These are phyloP conservation scores for Paramyrothecium sp. DNA, from an alignment of 2,329 filamentous ascomycete species.

Conservation along the genomic window DNA sequence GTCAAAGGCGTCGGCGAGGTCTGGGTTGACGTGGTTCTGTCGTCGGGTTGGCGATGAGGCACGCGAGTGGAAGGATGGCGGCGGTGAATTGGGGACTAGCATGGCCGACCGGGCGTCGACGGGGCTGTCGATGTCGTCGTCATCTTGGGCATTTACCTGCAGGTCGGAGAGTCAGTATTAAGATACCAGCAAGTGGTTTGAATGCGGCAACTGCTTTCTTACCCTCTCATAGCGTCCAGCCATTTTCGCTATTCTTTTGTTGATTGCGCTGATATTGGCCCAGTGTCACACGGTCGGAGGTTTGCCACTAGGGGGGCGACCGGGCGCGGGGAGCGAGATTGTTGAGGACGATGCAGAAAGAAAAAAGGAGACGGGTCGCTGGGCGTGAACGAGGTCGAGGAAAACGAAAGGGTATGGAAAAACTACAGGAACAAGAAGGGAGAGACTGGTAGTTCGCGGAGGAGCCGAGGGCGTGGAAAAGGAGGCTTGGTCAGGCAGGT, in stretches of 20 bases:
- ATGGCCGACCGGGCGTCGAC: conserved; percentile 33
- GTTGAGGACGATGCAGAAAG: not conserved
- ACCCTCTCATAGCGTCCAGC: conserved; percentile 59
- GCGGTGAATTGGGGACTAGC: conserved; percentile 57
- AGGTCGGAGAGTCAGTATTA: not conserved
- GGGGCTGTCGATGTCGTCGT: conserved; percentile 41
- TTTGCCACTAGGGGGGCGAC: not conserved
- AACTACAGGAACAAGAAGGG: not conserved
- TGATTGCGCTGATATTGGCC: conserved; percentile 17
- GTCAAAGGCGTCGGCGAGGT: conserved; percentile 92
- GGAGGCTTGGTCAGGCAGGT: not conserved
- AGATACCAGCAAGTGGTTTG: too few relatives aligned
- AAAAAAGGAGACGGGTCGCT: too few relatives aligned
- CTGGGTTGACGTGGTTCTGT: conserved; percentile 60
- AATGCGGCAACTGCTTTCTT: too few relatives aligned
- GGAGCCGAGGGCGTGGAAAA: not conserved
- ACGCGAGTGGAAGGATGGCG: conserved; percentile 86
- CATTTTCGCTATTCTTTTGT: conserved; percentile 31
- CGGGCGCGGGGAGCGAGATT: not conserved
- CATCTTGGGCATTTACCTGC: conserved; percentile 59
- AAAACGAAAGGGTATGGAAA: not conserved
- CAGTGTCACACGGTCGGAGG: conserved; percentile 7
- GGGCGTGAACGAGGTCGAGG: not conserved
- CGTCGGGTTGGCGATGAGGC: conserved; percentile 55
- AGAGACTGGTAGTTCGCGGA: not conserved